These are phyloP conservation scores for Inosperma sp. DNA, from an alignment of 768 basidiomycete species.

Conservation along the genomic window DNA sequence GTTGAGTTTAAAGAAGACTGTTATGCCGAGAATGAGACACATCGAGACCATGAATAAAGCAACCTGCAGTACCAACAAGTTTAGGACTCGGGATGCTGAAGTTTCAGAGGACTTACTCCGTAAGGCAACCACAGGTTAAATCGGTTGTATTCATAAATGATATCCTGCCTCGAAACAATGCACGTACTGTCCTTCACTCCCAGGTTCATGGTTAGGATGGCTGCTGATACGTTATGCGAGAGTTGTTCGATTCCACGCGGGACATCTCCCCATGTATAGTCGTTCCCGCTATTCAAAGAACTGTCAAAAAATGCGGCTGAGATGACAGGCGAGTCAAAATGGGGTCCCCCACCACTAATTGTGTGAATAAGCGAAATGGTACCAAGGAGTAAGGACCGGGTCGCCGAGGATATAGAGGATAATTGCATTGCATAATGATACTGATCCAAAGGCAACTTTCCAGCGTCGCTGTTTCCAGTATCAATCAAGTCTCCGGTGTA, in stretches of 20 bases:
- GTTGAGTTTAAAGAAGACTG: neutral
- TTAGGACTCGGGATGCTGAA: neutral
- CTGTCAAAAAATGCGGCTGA: neutral
- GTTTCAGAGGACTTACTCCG: neutral
- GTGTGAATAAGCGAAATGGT: neutral
- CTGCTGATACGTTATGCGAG: neutral
- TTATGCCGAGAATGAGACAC: neutral
- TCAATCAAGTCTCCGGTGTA: neutral
- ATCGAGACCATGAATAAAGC: neutral
- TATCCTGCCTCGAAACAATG: neutral
- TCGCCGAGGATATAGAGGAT: neutral
- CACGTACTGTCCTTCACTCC: conserved; percentile 1
- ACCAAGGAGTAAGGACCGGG: neutral
- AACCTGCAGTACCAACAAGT: neutral
- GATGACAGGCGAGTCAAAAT: neutral
- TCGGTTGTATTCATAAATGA: neutral
- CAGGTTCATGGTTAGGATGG: neutral
- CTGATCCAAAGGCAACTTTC: neutral
- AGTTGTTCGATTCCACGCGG: conserved; percentile 2
- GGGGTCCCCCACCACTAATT: neutral
- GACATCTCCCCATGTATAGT: neutral
- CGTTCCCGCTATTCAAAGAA: neutral
- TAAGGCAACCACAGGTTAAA: conserved; percentile 2
- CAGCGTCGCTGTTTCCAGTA: neutral
- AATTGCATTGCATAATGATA: neutral